A percentile compares a stretch with the other conserved stretches of the same genome.
These are phyloP conservation scores for Cicer pinnatifidum DNA, from an alignment of 306 rosid species.

Conservation along the genomic window DNA sequence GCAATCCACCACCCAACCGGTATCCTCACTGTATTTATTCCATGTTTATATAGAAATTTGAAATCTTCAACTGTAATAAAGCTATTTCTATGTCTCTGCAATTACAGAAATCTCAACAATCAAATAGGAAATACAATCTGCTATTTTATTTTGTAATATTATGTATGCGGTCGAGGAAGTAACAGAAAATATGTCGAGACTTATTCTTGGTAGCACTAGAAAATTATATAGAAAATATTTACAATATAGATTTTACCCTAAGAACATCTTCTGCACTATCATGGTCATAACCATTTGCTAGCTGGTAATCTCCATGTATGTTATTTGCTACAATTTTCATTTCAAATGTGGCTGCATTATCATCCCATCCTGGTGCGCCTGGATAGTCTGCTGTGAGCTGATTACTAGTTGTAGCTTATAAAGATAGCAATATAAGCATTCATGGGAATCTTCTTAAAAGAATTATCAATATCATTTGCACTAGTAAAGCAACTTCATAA, in stretches of 20 bases:
- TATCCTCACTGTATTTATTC: conserved; percentile 92
- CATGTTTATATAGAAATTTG: conserved; percentile 76
- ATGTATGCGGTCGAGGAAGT: conserved; percentile 22
- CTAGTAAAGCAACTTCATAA: not conserved
- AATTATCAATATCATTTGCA: conserved; percentile 31
- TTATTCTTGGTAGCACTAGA: conserved; percentile 2
- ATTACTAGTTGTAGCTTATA: conserved; percentile 65
- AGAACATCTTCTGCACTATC: conserved; percentile 64
- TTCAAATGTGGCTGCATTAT: conserved; percentile 84
- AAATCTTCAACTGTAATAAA: conserved; percentile 76
- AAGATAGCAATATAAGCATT: conserved; percentile 35
- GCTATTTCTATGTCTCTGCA: conserved; percentile 91
- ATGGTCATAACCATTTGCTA: conserved; percentile 82
- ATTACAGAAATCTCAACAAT: conserved; percentile 44
- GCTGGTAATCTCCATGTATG: conserved; percentile 93
- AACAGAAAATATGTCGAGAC: conserved; percentile 9
- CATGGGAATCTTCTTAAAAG: conserved; percentile 29
- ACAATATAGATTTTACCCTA: conserved; percentile 55
- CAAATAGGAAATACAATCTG: conserved; percentile 38
- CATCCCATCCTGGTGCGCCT: conserved; percentile 86
- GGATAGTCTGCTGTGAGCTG: conserved; percentile 76
- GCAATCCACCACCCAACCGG: conserved; percentile 99
- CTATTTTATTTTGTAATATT: conserved; percentile 12
- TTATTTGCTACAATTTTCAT: conserved; percentile 61
- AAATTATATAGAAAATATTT: conserved; percentile 21